Evolutionary conservation across 495 filamentous ascomycete species (phyloP).

Genomic region (Penicillium bialowiezense): DNA sequence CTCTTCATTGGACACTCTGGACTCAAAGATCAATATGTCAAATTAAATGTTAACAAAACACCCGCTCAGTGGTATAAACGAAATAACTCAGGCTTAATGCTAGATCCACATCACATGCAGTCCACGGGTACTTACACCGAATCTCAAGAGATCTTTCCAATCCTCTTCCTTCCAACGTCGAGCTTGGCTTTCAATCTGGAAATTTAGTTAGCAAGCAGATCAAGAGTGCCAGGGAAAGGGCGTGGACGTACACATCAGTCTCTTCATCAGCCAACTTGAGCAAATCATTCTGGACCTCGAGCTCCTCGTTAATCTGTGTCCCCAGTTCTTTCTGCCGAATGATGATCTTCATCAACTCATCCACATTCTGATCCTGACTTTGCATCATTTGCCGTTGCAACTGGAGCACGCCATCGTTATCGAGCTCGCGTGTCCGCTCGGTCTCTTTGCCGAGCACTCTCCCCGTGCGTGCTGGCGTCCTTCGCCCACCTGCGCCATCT

Average conservation of each 20-base stretch:
- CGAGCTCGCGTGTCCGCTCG: slow-evolving; percentile 79
- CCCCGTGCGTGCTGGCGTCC: slow-evolving; percentile 41
- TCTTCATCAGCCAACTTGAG: slow-evolving; percentile 73
- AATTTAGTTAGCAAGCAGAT: slow-evolving; percentile 19
- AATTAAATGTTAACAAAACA: neutral
- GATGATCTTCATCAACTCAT: slow-evolving; percentile 73
- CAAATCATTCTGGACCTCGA: slow-evolving; percentile 81
- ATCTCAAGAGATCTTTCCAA: slow-evolving; percentile 66
- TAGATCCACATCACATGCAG: neutral
- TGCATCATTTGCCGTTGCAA: slow-evolving; percentile 79
- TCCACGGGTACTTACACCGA: neutral
- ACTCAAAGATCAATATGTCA: neutral
- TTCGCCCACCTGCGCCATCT: slow-evolving; percentile 14
- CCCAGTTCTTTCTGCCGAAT: slow-evolving; percentile 82
- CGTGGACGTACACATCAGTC: slow-evolving; percentile 53
- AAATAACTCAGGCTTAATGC: neutral
- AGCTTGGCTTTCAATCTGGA: slow-evolving; percentile 69
- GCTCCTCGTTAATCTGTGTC: slow-evolving; percentile 76
- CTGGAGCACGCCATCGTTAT: slow-evolving; percentile 85
- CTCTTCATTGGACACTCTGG: too few species aligned
- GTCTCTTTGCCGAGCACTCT: slow-evolving; percentile 88
- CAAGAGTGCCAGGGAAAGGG: neutral
- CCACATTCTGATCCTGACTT: slow-evolving; percentile 81
- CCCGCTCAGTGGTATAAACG: neutral
- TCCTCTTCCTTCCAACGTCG: slow-evolving; percentile 74